Base-by-base conservation (phyloP, 139 green algal species). In the Chlorella sp. region DNA sequence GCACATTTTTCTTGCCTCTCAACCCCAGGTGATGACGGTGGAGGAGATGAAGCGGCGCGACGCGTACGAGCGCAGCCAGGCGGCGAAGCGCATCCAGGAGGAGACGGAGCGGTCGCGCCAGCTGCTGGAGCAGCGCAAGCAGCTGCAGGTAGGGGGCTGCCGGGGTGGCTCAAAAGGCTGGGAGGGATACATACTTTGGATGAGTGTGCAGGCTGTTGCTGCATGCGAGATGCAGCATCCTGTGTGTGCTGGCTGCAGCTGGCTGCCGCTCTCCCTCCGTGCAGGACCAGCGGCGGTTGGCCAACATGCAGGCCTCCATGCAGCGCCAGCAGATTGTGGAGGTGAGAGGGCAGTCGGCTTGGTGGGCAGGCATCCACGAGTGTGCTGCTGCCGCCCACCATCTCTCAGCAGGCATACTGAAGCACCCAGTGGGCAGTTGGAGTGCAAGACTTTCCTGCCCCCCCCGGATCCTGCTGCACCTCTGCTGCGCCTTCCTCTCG, bases 241-340 rank as follows among this genome's bases (percentile, higher is more conserved):
- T 55, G 44, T 11, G 44, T 11, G 44, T 55, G 7, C 7, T 11
- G 7, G 44, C 11, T 55, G n/a, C n/a, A n/a, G n/a, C n/a, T n/a
- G n/a, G n/a, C n/a, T n/a, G n/a, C 44, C 44, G 44, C 44, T 9
- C 9, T 51, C 44, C 44, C 44, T 18, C 12, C 12, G 12, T 60
- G 51, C 91, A 94, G 85, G 79, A 92, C 70, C 89, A 94, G 89
- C 92, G 94, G 80, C 94, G 95, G 83, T 82, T 91, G 51, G 92
- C 94, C 74, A 98, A 98, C 89, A 96, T 97, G 93, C 64, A 88
- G 20, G 91, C 93, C 21, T 89, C 74, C 76, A 88, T 97, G 74
- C 86, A 96, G 86, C 89, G 94, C 41, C 92, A 97, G 83, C 82
- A 88, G 70, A 89, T 95, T 34, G 80, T 86, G 57, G 47, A 83